Conservation (phyloP, 2,329 filamentous ascomycete species). For the Ophiostoma australiae region DNA sequence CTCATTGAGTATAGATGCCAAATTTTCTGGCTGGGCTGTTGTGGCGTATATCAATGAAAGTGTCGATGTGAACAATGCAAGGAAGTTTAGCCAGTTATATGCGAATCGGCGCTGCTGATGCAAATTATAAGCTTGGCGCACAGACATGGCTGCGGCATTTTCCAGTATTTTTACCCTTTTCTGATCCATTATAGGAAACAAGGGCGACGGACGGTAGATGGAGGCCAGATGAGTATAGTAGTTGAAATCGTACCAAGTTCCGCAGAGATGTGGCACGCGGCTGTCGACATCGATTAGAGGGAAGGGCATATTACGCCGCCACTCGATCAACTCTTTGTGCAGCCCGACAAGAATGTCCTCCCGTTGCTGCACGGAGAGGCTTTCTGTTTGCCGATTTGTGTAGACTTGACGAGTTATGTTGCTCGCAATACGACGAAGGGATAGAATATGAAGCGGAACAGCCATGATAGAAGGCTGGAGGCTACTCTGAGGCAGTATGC, state of each 20-base stretch:
- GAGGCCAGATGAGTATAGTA: constrained; percentile 44
- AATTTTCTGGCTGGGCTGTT: constrained; percentile 37
- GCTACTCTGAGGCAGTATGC: neutral
- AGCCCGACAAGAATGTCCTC: constrained; percentile 35
- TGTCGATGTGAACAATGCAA: constrained; percentile 40
- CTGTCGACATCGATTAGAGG: constrained; percentile 38
- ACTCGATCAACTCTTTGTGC: constrained; percentile 40
- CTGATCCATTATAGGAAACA: constrained; percentile 38
- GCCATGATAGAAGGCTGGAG: constrained; percentile 37
- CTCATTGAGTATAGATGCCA: constrained; percentile 30
- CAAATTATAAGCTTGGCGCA: constrained; percentile 40
- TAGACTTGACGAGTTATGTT: constrained; percentile 40
- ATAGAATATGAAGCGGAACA: constrained; percentile 41
- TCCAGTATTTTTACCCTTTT: constrained; percentile 37
- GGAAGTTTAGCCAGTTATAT: constrained; percentile 42
- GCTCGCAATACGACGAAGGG: constrained; percentile 40
- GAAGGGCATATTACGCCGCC: constrained; percentile 44
- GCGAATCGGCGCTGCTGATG: constrained; percentile 39
- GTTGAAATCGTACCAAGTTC: constrained; percentile 45
- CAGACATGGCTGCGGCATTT: constrained; percentile 40
- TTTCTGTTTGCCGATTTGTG: constrained; percentile 3
- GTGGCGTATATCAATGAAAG: constrained; percentile 43
- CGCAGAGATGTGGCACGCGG: constrained; percentile 41
- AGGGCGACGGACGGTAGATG: constrained; percentile 43
- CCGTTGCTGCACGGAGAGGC: constrained; percentile 24